These are phyloP conservation scores for Santalum album DNA, from an alignment of 164 flowering plant species.

Conservation along the genomic window DNA sequence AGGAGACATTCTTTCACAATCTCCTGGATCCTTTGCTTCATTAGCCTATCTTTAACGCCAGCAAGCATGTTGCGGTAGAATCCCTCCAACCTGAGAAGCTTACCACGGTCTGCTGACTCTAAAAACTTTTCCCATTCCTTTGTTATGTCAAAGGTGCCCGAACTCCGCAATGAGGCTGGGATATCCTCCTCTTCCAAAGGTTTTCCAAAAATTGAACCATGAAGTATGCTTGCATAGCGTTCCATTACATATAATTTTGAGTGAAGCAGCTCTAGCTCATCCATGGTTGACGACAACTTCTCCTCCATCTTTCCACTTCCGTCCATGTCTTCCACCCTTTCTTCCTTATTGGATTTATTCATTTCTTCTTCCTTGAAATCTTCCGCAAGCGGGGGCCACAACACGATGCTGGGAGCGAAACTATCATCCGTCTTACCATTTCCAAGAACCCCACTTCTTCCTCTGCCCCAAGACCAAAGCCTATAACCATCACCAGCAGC, in stretches of 20 bases:
- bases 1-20: constrained; percentile 52
- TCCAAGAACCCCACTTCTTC: constrained; percentile 78
- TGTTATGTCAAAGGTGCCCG: constrained; percentile 49
- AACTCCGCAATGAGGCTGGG: constrained; percentile 37
- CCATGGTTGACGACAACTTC: constrained; percentile 38
- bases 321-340: constrained; percentile 11
- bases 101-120: constrained; percentile 51
- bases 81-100: constrained; percentile 53
- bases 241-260: constrained; percentile 57
- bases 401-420: constrained; percentile 39
- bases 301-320: constrained; percentile 27
- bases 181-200: constrained; percentile 59
- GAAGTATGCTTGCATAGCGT: constrained; percentile 62
- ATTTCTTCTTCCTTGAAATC: constrained; percentile 33
- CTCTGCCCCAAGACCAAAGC: constrained; percentile 91
- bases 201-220: constrained; percentile 64
- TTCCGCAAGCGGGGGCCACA: constrained; percentile 63
- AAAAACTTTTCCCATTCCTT: constrained; percentile 82
- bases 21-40: constrained; percentile 72
- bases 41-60: constrained; percentile 59
- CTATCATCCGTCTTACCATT: constrained; percentile 48
- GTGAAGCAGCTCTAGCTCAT: constrained; percentile 46
- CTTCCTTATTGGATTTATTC: constrained; percentile 3
- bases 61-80: constrained; percentile 66
- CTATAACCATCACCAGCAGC: constrained; percentile 47